phyloP scores from a whole-genome alignment of 2,329 filamentous ascomycete species.

The Venturia asperata region DNA sequence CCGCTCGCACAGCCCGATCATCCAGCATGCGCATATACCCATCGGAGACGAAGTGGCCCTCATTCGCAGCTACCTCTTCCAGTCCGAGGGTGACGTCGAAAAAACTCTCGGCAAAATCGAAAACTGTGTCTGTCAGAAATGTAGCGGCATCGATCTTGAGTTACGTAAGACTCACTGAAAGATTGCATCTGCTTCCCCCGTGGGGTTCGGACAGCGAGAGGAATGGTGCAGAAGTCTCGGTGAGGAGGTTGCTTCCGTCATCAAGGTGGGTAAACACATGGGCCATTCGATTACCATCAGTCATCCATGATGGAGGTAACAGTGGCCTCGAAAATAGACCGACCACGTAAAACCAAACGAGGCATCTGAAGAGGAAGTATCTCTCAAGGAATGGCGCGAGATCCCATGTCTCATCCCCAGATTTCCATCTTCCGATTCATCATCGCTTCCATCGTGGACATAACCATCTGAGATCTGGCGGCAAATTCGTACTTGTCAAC shows the following conservation, averaged over 20 bases:
- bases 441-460: conserved; percentile 1
- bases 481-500: neutral
- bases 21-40: neutral
- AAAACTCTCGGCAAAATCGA: neutral
- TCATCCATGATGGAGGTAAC: neutral
- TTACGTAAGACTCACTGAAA: neutral
- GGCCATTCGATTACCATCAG: neutral
- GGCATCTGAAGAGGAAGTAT: neutral
- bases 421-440: conserved; percentile 4
- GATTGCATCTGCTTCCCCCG: neutral
- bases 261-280: neutral
- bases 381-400: neutral
- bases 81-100: neutral
- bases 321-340: too few relatives aligned
- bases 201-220: neutral
- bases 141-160: neutral
- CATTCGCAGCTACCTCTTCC: neutral
- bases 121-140: neutral
- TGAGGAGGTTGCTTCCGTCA: neutral
- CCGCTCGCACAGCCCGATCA: neutral
- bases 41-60: neutral
- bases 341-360: neutral
- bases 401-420: neutral
- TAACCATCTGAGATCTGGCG: conserved; percentile 4
- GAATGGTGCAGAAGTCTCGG: neutral